Evolutionary conservation across 2,329 filamentous ascomycete genomes (phyloP).

Genomic region (Ascochyta fabae): DNA sequence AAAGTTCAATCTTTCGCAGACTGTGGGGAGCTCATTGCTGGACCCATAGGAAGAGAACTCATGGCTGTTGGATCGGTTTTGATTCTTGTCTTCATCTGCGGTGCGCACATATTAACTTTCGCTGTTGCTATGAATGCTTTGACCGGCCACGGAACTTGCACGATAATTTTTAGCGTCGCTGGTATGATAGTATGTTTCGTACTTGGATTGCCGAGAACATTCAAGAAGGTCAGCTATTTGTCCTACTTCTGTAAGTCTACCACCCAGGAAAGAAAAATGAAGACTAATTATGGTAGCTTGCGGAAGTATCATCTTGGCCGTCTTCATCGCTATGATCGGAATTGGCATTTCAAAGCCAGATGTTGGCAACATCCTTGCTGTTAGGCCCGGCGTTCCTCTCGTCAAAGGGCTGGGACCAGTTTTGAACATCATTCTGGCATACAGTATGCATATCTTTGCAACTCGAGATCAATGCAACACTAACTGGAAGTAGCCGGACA

Average conservation of each 20-base stretch:
- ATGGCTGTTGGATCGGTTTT: slow-evolving; percentile 67
- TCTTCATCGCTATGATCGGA: slow-evolving; percentile 70
- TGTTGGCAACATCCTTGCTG: slow-evolving; percentile 33
- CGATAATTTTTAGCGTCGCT: slow-evolving; percentile 68
- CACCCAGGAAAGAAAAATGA: not conserved
- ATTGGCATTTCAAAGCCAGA: slow-evolving; percentile 62
- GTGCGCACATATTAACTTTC: slow-evolving; percentile 74
- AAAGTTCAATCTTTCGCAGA: slow-evolving; percentile 71
- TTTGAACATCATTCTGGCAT: slow-evolving; percentile 74
- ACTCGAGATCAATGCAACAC: not conserved
- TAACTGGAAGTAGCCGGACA: slow-evolving; percentile 55
- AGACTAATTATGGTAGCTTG: slow-evolving; percentile 56
- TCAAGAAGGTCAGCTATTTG: slow-evolving; percentile 67
- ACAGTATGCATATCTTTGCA: slow-evolving; percentile 52
- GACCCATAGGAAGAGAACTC: slow-evolving; percentile 66
- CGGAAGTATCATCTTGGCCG: slow-evolving; percentile 67
- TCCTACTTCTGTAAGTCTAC: slow-evolving; percentile 61
- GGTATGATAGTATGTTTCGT: slow-evolving; percentile 65
- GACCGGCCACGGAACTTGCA: slow-evolving; percentile 66
- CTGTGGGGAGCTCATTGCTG: slow-evolving; percentile 67
- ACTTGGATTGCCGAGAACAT: slow-evolving; percentile 66
- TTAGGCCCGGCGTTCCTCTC: slow-evolving; percentile 29
- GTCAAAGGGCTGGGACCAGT: slow-evolving; percentile 38
- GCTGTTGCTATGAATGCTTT: slow-evolving; percentile 72
- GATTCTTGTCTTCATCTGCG: slow-evolving; percentile 72